Evolutionary conservation across 495 filamentous ascomycete species (phyloP).

Genomic region (Chaetomium cochliodes): DNA sequence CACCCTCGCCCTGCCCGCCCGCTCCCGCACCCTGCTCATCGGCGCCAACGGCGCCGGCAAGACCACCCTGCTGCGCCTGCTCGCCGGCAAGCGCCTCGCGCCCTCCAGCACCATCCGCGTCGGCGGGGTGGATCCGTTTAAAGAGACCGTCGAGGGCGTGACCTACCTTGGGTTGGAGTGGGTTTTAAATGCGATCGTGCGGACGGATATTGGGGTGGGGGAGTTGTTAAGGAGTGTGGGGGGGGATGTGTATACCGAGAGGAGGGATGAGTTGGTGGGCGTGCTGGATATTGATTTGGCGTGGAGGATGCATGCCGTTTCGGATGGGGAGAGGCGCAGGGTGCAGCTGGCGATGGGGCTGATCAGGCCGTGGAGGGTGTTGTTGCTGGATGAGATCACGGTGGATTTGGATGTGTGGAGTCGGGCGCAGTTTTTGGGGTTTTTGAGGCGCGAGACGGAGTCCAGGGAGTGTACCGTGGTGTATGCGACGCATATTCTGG

Average conservation of each 20-base stretch:
- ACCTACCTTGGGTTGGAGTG: slow-evolving; percentile 97
- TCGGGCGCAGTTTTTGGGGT: slow-evolving; percentile 79
- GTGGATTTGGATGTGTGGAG: slow-evolving; percentile 91
- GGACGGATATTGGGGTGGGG: slow-evolving; percentile 87
- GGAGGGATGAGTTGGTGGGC: slow-evolving; percentile 78
- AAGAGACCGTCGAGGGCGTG: slow-evolving; percentile 80
- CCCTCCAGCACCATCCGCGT: slow-evolving; percentile 70
- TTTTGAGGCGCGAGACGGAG: slow-evolving; percentile 84
- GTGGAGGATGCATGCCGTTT: slow-evolving; percentile 95
- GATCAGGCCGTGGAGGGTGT: slow-evolving; percentile 84
- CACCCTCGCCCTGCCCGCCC: slow-evolving; percentile 70
- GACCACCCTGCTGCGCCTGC: slow-evolving; percentile 81
- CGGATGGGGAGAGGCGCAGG: slow-evolving; percentile 83
- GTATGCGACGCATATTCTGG: slow-evolving; percentile 96
- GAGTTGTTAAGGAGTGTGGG: slow-evolving; percentile 84
- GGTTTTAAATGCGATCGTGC: slow-evolving; percentile 96
- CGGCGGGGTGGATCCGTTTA: slow-evolving; percentile 86
- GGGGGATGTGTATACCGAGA: slow-evolving; percentile 73
- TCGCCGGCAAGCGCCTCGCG: slow-evolving; percentile 91
- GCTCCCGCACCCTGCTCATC: slow-evolving; percentile 86
- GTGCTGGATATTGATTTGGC: slow-evolving; percentile 88
- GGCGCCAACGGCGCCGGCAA: slow-evolving; percentile 98
- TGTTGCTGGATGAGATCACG: slow-evolving; percentile 95
- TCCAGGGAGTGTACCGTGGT: slow-evolving; percentile 81
- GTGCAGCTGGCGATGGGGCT: slow-evolving; percentile 97